Evolutionary conservation across 805 yeast genomes (phyloP), one percentile per base, ranked within the genome.

Genomic region (Isabelozyma gotoi): DNA sequence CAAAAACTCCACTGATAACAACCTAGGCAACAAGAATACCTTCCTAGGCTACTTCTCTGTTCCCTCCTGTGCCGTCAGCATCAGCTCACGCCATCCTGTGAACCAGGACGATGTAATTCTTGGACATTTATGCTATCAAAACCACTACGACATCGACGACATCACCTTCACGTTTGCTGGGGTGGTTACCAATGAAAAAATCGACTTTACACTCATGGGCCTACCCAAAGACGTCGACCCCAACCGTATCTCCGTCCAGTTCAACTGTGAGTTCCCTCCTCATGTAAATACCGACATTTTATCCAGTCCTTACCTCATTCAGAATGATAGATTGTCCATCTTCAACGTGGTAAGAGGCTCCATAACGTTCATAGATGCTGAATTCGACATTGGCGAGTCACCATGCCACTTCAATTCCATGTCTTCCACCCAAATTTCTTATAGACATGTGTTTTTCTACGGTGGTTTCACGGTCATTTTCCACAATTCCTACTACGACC

Each of bases 391-490:
- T 2, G 78, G 77, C 2, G 73, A 71, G 36, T 53, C 69, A 4
- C 89, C 90, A 0, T 76, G 78, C 3, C 74, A 82, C 2, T 53
- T 84, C 15, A 55, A 77, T 36, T 74, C 80, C 42, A 64, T 80
- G 57, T 53, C 71, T 5, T 71, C 77, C 14, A 68, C 79, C 7
- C 69, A 63, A 42, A 63, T 85, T 4, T 77, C 86, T 4, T 67
- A 73, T n/a, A 62, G 80, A 31, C 82, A 82, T 52, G 70, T 81
- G 12, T 73, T 84, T 49, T 74, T 76, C 45, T 84, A 78, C 55
- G 95, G 92, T n/a, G 95, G 94, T 0, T 78, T 84, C 56, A 77
- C 76, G 41, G 43, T 71, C 16, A 46, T 49, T 18, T 53, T 53
- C 14, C 59, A 53, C 10, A 50, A 60, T 1, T 62, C 59, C 6